These are phyloP conservation scores for Tuber brumale DNA, from an alignment of 495 filamentous ascomycete species.

Conservation along the genomic window DNA sequence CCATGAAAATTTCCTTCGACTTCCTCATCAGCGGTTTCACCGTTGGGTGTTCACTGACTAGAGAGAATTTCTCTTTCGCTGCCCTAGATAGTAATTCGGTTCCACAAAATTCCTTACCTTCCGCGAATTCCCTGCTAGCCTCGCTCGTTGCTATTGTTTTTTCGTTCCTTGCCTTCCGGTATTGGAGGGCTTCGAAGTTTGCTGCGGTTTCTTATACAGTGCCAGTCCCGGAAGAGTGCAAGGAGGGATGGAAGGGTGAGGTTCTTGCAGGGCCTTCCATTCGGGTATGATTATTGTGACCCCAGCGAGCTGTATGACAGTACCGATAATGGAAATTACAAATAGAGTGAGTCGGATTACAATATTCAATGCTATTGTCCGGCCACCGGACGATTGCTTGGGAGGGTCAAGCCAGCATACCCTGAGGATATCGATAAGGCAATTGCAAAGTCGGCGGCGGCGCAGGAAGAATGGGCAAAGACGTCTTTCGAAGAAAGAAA, in stretches of 20 bases:
- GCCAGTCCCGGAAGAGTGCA: constrained; percentile 53
- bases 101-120: constrained; percentile 17
- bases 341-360: constrained; percentile 51
- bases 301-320: not conserved
- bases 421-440: constrained; percentile 72
- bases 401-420: constrained; percentile 70
- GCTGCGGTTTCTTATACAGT: constrained; percentile 54
- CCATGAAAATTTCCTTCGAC: constrained; percentile 38
- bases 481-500: constrained; percentile 73
- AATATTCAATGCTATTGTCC: constrained; percentile 83
- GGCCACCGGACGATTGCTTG: constrained; percentile 77
- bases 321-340: constrained; percentile 6
- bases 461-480: constrained; percentile 72
- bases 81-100: constrained; percentile 10
- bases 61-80: constrained; percentile 32
- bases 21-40: constrained; percentile 40
- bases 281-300: constrained; percentile 42
- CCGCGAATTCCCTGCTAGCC: constrained; percentile 15
- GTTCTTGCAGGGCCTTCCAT: constrained; percentile 58
- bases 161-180: constrained; percentile 30
- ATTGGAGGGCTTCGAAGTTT: constrained; percentile 43
- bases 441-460: constrained; percentile 62
- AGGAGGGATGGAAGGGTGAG: constrained; percentile 52
- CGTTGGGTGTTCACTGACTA: constrained; percentile 36
- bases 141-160: constrained; percentile 21